Evolutionary conservation across 495 filamentous ascomycete genomes (phyloP).

Genomic region (Mycothermus thermophilus): DNA sequence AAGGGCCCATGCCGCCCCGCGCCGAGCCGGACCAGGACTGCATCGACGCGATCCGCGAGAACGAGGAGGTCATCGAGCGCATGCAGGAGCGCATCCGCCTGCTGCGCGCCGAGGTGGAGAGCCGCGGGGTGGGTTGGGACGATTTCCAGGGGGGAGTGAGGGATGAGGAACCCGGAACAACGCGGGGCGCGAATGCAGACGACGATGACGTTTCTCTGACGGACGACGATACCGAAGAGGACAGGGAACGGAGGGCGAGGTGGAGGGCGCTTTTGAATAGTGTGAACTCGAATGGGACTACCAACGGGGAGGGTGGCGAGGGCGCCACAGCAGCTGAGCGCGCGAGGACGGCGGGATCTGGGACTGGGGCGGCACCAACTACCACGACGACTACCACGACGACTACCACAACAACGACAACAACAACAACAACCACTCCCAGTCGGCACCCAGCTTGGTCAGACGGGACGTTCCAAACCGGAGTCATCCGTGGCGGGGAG

Average conservation of each 20-base stretch:
- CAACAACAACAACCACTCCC: too few species aligned
- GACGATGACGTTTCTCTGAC: too few species aligned
- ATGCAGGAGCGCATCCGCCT: slow-evolving; percentile 60
- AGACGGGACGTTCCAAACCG: slow-evolving; percentile 43
- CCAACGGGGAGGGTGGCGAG: too few species aligned
- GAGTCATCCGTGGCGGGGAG: slow-evolving; percentile 28
- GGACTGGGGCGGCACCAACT: not conserved
- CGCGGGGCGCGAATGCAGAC: not conserved
- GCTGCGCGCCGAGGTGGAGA: slow-evolving; percentile 61
- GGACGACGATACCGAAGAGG: too few species aligned
- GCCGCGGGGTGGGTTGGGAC: slow-evolving; percentile 55
- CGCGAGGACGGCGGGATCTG: too few species aligned
- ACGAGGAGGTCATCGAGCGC: slow-evolving; percentile 54
- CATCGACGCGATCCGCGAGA: slow-evolving; percentile 58
- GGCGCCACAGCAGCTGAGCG: too few species aligned
- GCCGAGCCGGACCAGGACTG: slow-evolving; percentile 46
- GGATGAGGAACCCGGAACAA: not conserved
- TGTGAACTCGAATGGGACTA: too few species aligned
- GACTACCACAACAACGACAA: slow-evolving; percentile 5
- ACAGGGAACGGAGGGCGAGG: too few species aligned
- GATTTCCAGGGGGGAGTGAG: slow-evolving; percentile 30
- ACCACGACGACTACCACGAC: too few species aligned
- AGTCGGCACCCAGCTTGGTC: slow-evolving; percentile 29
- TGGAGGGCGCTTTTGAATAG: too few species aligned
- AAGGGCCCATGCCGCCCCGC: not conserved